phyloP scores from a whole-genome alignment of 768 basidiomycete genomes.

The Filobasidium wieringae region DNA sequence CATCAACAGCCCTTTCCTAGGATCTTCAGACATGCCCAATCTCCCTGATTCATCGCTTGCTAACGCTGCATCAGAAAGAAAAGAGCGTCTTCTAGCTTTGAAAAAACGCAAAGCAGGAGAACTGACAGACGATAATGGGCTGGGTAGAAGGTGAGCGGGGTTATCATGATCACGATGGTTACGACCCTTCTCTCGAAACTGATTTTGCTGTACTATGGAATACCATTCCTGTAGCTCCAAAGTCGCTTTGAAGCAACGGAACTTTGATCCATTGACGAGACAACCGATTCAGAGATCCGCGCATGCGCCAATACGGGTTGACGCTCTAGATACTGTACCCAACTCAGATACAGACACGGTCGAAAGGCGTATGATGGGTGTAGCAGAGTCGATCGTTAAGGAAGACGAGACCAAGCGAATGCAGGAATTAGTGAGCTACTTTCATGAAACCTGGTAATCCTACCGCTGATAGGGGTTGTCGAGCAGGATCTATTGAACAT shows the following conservation, averaged over 20 bases:
- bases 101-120: slow-evolving; percentile 60
- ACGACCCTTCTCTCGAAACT: not conserved
- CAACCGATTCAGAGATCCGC: slow-evolving; percentile 40
- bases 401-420: slow-evolving; percentile 75
- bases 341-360: slow-evolving; percentile 53
- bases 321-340: slow-evolving; percentile 21
- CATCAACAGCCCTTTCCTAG: too few species aligned
- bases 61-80: slow-evolving; percentile 61
- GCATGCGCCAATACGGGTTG: slow-evolving; percentile 49
- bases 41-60: too few species aligned
- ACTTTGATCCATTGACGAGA: slow-evolving; percentile 75
- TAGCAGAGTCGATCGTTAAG: slow-evolving; percentile 69
- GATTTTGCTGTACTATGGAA: slow-evolving; percentile 23
- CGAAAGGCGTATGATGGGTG: slow-evolving; percentile 68
- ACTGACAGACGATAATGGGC: slow-evolving; percentile 23
- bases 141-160: slow-evolving; percentile 40
- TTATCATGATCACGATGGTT: not conserved
- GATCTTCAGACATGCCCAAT: too few species aligned
- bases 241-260: slow-evolving; percentile 47
- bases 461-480: not conserved
- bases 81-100: slow-evolving; percentile 65
- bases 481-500: slow-evolving; percentile 46
- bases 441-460: not conserved
- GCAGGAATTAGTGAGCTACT: slow-evolving; percentile 65
- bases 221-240: slow-evolving; percentile 9